phyloP scores from a whole-genome alignment of 176 grass and related monocot species.

The Oryza meridionalis region DNA sequence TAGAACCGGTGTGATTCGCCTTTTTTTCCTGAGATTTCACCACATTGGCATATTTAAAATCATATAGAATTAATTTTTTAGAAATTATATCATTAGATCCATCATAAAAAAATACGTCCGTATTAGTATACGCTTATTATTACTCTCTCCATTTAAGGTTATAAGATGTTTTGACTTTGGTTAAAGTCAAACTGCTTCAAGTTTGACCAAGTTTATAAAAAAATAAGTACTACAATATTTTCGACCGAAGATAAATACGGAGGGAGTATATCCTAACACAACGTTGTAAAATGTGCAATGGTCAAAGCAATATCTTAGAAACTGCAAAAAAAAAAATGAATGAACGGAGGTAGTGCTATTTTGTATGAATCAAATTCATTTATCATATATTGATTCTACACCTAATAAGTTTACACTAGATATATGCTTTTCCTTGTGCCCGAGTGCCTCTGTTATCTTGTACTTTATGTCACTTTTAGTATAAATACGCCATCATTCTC shows the following conservation, averaged over 20 bases:
- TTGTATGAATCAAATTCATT: background rate
- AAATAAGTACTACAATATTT: too few relatives aligned
- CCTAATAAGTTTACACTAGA: background rate
- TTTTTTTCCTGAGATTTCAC: background rate
- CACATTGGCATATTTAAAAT: background rate
- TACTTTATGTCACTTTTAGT: background rate
- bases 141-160: too few relatives aligned
- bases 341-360: background rate
- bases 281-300: background rate
- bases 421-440: background rate
- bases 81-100: too few relatives aligned
- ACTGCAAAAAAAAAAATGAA: background rate
- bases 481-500: background rate
- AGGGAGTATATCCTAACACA: background rate
- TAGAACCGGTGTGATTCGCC: background rate
- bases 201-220: too few relatives aligned
- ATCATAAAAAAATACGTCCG: too few relatives aligned
- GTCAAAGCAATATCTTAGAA: background rate
- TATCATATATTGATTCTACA: background rate
- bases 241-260: too few relatives aligned
- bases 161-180: too few relatives aligned
- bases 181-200: too few relatives aligned
- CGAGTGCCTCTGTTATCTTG: background rate
- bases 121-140: background rate
- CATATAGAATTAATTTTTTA: too few relatives aligned